Evolutionary conservation across 2,329 filamentous ascomycete genomes (phyloP).

Genomic region (Thielaviopsis ethacetica): DNA sequence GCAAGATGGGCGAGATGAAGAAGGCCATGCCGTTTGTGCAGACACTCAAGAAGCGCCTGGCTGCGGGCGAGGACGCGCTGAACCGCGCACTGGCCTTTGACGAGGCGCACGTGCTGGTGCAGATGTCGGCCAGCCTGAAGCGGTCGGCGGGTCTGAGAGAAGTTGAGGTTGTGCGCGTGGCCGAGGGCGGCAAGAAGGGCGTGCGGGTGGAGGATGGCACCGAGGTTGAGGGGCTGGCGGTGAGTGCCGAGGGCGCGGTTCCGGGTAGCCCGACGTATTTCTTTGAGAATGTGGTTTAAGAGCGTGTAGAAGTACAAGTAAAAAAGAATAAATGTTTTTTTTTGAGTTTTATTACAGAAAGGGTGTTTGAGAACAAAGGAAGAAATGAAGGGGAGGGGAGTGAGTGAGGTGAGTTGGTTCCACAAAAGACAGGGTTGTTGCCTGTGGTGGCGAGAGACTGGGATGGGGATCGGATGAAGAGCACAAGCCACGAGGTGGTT

Average conservation of each 20-base stretch:
- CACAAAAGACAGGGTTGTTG: no score
- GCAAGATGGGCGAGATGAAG: constrained; percentile 81
- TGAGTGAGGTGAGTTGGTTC: no score
- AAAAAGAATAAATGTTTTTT: background rate
- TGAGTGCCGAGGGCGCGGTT: constrained; percentile 54
- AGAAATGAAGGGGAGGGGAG: no score
- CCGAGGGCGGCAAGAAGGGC: constrained; percentile 53
- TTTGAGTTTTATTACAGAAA: no score
- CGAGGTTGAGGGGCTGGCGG: constrained; percentile 40
- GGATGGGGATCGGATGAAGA: no score
- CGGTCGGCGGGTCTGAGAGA: constrained; percentile 52
- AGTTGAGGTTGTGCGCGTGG: constrained; percentile 56
- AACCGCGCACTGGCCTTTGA: constrained; percentile 77
- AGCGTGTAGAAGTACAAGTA: background rate
- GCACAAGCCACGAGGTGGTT: no score
- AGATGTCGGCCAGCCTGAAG: constrained; percentile 69
- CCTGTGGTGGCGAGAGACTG: no score
- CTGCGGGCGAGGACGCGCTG: constrained; percentile 60
- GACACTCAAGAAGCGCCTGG: constrained; percentile 64
- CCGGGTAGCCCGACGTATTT: constrained; percentile 69
- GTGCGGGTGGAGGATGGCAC: constrained; percentile 33
- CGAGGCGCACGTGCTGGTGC: constrained; percentile 55
- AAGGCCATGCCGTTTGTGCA: constrained; percentile 97
- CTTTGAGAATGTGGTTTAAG: constrained; percentile 60
- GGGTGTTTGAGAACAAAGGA: no score